Percentiles rank a stretch among this genome's conserved stretches.
phyloP scores from a whole-genome alignment of 2,329 filamentous ascomycete genomes.

The Myriosclerotinia duriaeana region DNA sequence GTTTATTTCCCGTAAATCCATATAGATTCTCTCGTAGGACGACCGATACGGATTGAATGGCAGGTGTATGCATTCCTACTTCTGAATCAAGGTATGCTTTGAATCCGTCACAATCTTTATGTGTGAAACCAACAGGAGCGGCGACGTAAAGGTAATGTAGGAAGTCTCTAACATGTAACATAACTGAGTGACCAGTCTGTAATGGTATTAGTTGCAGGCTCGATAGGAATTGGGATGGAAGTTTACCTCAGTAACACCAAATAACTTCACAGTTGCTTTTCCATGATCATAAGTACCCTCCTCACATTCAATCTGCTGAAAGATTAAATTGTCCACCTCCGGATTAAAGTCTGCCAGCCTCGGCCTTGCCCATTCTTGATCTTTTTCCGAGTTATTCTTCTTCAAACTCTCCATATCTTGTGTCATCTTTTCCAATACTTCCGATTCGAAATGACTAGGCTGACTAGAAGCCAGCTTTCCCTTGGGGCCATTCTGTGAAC shows the following conservation, averaged over 20 bases:
- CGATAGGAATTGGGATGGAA: neutral
- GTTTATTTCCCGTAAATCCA: conserved; percentile 88
- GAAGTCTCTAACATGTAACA: conserved; percentile 94
- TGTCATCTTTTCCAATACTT: conserved; percentile 92
- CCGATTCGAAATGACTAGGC: conserved; percentile 84
- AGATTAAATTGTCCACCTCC: conserved; percentile 69
- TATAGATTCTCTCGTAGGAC: conserved; percentile 88
- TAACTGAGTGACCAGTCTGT: conserved; percentile 77
- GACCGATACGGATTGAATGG: conserved; percentile 78
- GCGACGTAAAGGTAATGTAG: conserved; percentile 94
- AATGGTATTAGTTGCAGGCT: conserved; percentile 27
- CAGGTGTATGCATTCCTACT: conserved; percentile 69
- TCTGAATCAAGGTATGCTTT: conserved; percentile 77
- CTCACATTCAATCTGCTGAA: conserved; percentile 94
- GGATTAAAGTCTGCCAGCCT: conserved; percentile 60
- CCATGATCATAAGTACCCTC: conserved; percentile 81
- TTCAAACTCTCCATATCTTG: conserved; percentile 88
- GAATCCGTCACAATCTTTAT: conserved; percentile 75
- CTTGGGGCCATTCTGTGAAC: conserved; percentile 61
- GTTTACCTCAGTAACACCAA: conserved; percentile 79
- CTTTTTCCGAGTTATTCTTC: conserved; percentile 83
- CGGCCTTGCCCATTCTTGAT: conserved; percentile 85
- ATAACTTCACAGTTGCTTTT: conserved; percentile 79
- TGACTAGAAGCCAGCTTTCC: conserved; percentile 70
- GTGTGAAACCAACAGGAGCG: conserved; percentile 78